Evolutionary conservation across 768 basidiomycete genomes (phyloP).

Genomic region (Sistotremastrum niveocremeum): DNA sequence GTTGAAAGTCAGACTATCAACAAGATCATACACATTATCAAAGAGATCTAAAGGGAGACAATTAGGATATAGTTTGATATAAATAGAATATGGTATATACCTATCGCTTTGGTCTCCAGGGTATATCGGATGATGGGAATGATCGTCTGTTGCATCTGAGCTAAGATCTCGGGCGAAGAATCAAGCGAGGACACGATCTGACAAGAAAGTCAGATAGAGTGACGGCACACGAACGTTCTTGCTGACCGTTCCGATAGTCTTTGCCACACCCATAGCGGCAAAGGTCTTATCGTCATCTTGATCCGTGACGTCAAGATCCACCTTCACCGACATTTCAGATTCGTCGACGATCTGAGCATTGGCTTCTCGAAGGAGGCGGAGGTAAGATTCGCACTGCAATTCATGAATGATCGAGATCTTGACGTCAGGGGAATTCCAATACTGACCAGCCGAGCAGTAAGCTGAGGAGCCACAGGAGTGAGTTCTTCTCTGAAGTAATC

Average conservation of each 20-base stretch:
- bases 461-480: constrained; percentile 70
- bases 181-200: constrained; percentile 70
- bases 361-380: constrained; percentile 58
- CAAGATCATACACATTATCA: constrained; percentile 77
- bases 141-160: constrained; percentile 69
- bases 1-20: constrained; percentile 78
- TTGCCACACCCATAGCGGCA: constrained; percentile 75
- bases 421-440: background rate
- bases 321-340: constrained; percentile 36
- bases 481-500: constrained; percentile 75
- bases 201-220: background rate
- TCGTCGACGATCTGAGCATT: constrained; percentile 33
- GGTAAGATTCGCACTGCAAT: constrained; percentile 64
- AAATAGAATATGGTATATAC: constrained; percentile 25
- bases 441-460: constrained; percentile 64
- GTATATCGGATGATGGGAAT: constrained; percentile 69
- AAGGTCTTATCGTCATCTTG: constrained; percentile 79
- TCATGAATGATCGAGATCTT: background rate
- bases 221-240: background rate
- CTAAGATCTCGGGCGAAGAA: constrained; percentile 56
- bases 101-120: constrained; percentile 61
- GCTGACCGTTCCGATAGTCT: constrained; percentile 69
- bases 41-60: constrained; percentile 46
- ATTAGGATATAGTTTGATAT: background rate
- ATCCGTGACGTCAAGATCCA: constrained; percentile 14